Evolutionary conservation across 1,284 basidiomycete genomes (phyloP).

Genomic region (Ceraceosorus bombacis): DNA sequence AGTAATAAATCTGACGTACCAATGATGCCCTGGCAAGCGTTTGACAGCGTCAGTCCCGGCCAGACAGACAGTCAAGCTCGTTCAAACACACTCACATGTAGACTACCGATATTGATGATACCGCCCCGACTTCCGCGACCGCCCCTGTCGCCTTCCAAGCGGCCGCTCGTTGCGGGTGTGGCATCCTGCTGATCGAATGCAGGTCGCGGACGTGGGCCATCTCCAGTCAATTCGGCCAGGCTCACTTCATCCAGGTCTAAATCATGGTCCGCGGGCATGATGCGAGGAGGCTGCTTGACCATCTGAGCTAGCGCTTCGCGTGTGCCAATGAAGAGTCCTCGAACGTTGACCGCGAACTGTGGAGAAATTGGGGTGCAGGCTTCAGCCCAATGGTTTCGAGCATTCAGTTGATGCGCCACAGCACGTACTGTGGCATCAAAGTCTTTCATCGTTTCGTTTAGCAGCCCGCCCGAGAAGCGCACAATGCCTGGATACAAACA

Average conservation of each 20-base stretch:
- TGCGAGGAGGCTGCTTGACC: slow-evolving; percentile 21
- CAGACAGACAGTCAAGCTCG: too few relatives aligned
- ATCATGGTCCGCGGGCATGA: slow-evolving; percentile 22
- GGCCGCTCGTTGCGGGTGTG: slow-evolving; percentile 16
- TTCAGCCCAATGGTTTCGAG: slow-evolving; percentile 21
- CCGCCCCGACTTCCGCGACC: slow-evolving; percentile 21
- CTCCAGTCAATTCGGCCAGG: slow-evolving; percentile 4
- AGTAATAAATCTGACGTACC: too few relatives aligned
- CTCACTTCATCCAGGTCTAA: slow-evolving; percentile 23
- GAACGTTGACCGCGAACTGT: slow-evolving; percentile 5
- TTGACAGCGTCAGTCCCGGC: too few relatives aligned
- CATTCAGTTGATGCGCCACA: too few relatives aligned
- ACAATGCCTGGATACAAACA: slow-evolving; percentile 5
- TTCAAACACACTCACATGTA: slow-evolving; percentile 12
- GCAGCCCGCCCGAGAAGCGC: slow-evolving; percentile 16
- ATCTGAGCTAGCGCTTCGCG: slow-evolving; percentile 23
- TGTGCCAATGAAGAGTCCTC: slow-evolving; percentile 24
- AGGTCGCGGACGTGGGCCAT: slow-evolving; percentile 10
- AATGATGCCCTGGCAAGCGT: too few relatives aligned
- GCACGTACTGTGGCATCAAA: slow-evolving; percentile 11
- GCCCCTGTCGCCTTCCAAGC: slow-evolving; percentile 16
- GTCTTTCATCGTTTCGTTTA: slow-evolving; percentile 18
- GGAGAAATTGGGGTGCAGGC: neutral
- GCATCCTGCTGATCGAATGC: slow-evolving; percentile 13
- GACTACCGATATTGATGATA: slow-evolving; percentile 25